Evolutionary conservation across 805 yeast genomes (phyloP).

Genomic region (Barnettozyma populi): DNA sequence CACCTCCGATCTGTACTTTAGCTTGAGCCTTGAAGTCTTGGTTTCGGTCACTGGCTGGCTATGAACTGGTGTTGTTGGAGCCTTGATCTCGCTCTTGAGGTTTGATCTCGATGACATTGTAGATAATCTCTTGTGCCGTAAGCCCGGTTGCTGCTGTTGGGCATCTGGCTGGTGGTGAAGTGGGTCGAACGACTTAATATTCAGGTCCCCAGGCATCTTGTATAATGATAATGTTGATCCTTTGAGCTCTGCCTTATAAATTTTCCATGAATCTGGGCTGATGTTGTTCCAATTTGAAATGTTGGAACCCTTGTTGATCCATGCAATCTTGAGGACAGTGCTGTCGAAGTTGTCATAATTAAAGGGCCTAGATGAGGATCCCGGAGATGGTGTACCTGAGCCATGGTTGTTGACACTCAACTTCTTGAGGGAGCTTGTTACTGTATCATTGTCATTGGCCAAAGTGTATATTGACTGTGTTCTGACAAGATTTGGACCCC

Average conservation of each 20-base stretch:
- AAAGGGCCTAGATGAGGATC: slow-evolving; percentile 16
- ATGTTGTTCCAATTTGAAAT: slow-evolving; percentile 19
- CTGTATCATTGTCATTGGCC: slow-evolving; percentile 3
- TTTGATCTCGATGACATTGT: slow-evolving; percentile 20
- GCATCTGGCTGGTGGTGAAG: slow-evolving; percentile 7
- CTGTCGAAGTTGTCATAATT: slow-evolving; percentile 32
- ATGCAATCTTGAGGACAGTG: slow-evolving; percentile 44
- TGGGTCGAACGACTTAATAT: slow-evolving; percentile 37
- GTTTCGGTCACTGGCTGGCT: not conserved
- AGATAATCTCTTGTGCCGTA: slow-evolving; percentile 26
- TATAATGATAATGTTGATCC: slow-evolving; percentile 63
- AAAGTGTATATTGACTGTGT: slow-evolving; percentile 8
- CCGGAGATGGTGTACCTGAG: slow-evolving; percentile 12
- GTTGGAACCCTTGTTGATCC: slow-evolving; percentile 50
- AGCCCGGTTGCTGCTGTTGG: not conserved
- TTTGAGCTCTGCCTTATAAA: slow-evolving; percentile 60
- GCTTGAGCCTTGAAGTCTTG: slow-evolving; percentile 10
- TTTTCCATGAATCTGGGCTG: slow-evolving; percentile 28
- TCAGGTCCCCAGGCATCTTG: slow-evolving; percentile 48
- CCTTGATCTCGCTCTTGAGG: slow-evolving; percentile 10
- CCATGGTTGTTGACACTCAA: slow-evolving; percentile 1
- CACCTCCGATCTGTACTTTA: slow-evolving; percentile 34
- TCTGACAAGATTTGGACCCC: slow-evolving; percentile 1
- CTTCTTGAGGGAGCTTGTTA: slow-evolving; percentile 1
- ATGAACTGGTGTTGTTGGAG: slow-evolving; percentile 8